Conservation (phyloP, 106 monocot species). For the Platanthera guangdongensis region DNA sequence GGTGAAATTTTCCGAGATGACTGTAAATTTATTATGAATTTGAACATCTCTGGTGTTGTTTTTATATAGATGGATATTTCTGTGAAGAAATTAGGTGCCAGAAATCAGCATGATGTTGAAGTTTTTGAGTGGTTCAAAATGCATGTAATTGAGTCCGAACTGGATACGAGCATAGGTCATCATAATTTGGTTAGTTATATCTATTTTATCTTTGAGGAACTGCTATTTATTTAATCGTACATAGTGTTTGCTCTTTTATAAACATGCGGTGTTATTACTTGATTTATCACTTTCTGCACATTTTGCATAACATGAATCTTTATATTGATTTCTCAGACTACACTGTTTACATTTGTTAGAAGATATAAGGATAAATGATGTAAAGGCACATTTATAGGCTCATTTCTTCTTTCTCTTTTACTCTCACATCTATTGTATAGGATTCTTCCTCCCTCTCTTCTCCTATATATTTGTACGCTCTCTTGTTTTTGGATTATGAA, state of each 20-base stretch:
- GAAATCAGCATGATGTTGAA: constrained; percentile 25
- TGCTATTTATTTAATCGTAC: background rate
- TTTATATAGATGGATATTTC: constrained; percentile 41
- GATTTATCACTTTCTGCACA: background rate
- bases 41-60: constrained; percentile 2
- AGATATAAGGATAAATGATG: too few species aligned
- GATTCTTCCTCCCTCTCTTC: too few species aligned
- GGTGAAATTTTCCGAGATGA: background rate
- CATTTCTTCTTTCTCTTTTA: too few species aligned
- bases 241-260: background rate
- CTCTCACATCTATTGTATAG: too few species aligned
- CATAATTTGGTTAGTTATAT: constrained; percentile 55
- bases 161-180: constrained; percentile 72
- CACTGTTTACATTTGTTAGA: too few species aligned
- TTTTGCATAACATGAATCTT: too few species aligned
- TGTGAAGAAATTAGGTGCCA: constrained; percentile 35
- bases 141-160: constrained; percentile 54
- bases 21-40: background rate
- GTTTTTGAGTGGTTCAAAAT: constrained; percentile 82
- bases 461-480: too few species aligned
- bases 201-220: background rate
- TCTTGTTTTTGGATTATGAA: too few species aligned
- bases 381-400: too few species aligned
- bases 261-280: background rate
- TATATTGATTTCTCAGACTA: too few species aligned